Conservation (phyloP, 208 protist genomes). For the Trypanosoma cruzi region DNA sequence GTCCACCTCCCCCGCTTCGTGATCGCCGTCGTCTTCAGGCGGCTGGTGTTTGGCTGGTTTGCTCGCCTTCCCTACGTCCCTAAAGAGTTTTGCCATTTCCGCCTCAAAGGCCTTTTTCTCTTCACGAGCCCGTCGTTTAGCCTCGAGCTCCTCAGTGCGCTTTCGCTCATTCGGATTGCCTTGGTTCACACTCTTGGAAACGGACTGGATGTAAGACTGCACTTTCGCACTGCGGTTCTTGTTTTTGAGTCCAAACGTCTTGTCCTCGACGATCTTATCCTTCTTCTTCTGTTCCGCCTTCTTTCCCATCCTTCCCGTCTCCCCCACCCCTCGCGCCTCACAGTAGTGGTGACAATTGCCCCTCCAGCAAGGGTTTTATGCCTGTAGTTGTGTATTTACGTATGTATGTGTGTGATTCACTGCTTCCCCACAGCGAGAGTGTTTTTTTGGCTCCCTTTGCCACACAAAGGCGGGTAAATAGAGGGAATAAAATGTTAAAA, state of each 20-base stretch:
- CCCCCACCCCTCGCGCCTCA: too few species aligned
- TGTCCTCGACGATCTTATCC: slow-evolving; percentile 92
- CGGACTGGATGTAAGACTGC: slow-evolving; percentile 86
- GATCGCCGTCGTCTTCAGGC: slow-evolving; percentile 4
- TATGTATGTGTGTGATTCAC: neutral
- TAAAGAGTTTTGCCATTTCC: slow-evolving; percentile 87
- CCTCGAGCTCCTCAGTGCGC: slow-evolving; percentile 58
- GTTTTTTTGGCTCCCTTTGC: neutral
- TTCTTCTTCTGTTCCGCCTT: slow-evolving; percentile 87
- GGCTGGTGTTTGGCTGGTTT: slow-evolving; percentile 19
- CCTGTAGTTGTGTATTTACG: too few species aligned
- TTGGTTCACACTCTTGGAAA: slow-evolving; percentile 66
- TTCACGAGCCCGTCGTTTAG: slow-evolving; percentile 67
- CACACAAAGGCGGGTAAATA: neutral
- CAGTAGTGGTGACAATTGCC: neutral
- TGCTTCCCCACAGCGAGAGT: neutral
- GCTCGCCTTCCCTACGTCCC: slow-evolving; percentile 45
- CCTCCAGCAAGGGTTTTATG: neutral
- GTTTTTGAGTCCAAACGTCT: slow-evolving; percentile 94
- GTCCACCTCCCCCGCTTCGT: slow-evolving; percentile 38
- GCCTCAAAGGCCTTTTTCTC: slow-evolving; percentile 80
- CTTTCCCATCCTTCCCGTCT: slow-evolving; percentile 38
- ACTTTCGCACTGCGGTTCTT: slow-evolving; percentile 92
- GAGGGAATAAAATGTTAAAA: neutral
- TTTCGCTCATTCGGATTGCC: slow-evolving; percentile 72